phyloP scores from a whole-genome alignment of 192 early-diverging fungal genomes.

The Backusella parvicylindrica region DNA sequence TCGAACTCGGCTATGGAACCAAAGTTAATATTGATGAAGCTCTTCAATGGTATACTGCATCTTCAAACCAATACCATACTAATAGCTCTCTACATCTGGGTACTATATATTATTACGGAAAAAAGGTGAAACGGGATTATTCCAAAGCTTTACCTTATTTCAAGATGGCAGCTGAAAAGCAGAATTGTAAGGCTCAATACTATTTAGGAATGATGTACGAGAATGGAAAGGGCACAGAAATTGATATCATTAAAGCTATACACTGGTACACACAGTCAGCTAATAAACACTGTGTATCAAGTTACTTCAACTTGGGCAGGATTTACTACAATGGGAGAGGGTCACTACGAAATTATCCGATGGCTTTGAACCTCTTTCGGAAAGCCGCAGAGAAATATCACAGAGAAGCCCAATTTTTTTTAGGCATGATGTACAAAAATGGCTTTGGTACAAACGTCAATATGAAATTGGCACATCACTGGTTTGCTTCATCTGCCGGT shows the following conservation, averaged over 20 bases:
- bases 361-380: background rate
- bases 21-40: background rate
- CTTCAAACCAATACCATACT: background rate
- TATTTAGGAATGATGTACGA: background rate
- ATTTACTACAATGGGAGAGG: background rate
- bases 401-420: background rate
- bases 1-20: background rate
- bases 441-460: background rate
- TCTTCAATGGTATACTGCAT: background rate
- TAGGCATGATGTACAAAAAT: background rate
- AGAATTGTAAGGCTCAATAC: background rate
- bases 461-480: background rate
- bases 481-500: background rate
- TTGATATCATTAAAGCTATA: background rate
- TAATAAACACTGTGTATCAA: background rate
- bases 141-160: background rate
- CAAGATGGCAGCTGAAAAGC: background rate
- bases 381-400: background rate
- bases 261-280: background rate
- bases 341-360: background rate
- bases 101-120: background rate
- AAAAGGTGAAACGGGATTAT: background rate
- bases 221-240: background rate
- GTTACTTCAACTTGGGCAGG: background rate
- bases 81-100: background rate